Percentiles rank a stretch among this genome's conserved stretches.
These are phyloP conservation scores for Phytopythium cucurbitacearum DNA, from an alignment of 352 stramenopile genomes.

Conservation along the genomic window DNA sequence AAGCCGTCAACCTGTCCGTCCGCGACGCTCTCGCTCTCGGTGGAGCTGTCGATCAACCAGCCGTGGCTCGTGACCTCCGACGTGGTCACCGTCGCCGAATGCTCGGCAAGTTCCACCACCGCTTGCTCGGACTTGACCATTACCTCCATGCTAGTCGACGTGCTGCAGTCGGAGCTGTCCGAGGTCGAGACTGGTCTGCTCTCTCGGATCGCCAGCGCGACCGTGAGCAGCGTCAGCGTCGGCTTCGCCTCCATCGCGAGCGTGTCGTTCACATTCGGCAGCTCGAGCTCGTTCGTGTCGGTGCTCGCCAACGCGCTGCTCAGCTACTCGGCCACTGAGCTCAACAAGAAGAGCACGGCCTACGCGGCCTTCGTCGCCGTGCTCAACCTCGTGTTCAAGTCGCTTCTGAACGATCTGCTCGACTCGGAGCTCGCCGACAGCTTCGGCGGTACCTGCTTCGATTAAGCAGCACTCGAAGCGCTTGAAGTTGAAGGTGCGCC, in stretches of 20 bases:
- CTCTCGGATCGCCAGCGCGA: slow-evolving; percentile 4
- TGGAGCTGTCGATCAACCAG: slow-evolving; percentile 33
- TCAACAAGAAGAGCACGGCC: slow-evolving; percentile 62
- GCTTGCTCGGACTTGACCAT: slow-evolving; percentile 48
- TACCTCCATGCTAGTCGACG: slow-evolving; percentile 32
- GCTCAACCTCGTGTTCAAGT: slow-evolving; percentile 33
- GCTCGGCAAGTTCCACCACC: slow-evolving; percentile 20
- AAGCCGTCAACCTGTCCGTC: slow-evolving; percentile 40
- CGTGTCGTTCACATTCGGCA: slow-evolving; percentile 43
- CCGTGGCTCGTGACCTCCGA: slow-evolving; percentile 26
- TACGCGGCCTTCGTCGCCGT: slow-evolving; percentile 38
- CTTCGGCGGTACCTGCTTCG: slow-evolving; percentile 42
- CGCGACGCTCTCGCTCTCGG: slow-evolving; percentile 27
- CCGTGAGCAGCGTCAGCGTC: slow-evolving; percentile 17
- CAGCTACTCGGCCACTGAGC: slow-evolving; percentile 33
- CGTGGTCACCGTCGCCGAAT: slow-evolving; percentile 32
- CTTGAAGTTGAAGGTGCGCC: no score
- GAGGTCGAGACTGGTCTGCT: slow-evolving; percentile 2
- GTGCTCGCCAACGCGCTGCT: slow-evolving; percentile 42
- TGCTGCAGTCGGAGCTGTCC: slow-evolving; percentile 11
- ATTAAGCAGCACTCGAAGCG: neutral
- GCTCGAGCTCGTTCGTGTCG: slow-evolving; percentile 32
- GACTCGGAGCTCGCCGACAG: slow-evolving; percentile 23
- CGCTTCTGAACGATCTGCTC: slow-evolving; percentile 47
- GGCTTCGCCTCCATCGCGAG: slow-evolving; percentile 29